Base-by-base conservation (phyloP, 2,329 filamentous ascomycete species). In the Penicillium sp. region DNA sequence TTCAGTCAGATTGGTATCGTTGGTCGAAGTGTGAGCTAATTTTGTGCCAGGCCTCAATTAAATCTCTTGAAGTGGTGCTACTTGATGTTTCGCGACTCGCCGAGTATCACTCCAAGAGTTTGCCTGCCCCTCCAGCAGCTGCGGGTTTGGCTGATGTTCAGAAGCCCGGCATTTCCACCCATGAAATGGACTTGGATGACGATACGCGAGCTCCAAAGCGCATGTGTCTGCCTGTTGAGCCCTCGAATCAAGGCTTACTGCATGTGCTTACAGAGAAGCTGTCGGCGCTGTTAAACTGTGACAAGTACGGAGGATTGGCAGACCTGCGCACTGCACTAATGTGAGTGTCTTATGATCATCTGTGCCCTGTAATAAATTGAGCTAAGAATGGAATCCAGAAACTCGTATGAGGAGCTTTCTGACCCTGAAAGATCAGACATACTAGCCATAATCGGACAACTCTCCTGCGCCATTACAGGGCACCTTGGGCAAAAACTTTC, bases 381-480 rank as follows among this genome's bases (percentile, higher is more conserved):
- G 10, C 39, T 41, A 41, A 22, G 11, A 41, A 3, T 10, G n/a
- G 39, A 41, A 22, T 14, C 1, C 67, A 77, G 78, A 55, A 56
- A 67, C 57, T 68, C 68, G 22, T 86, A 86, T 65, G 64, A 77
- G 13, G 67, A 71, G 14, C 70, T 85, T 5, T 63, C 77, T 16
- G 82, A 86, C 57, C 57, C 73, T 8, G 74, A 80, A 24, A 82
- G 84, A 66, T 84, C 81, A 62, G 77, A 78, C 33, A 73, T 80
- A 9, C 74, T 90, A 41, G 75, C 84, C 37, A 69, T 81, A 11
- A 68, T 91, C 14, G 84, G 86, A 3, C 80, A 79, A 48, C 70
- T 86, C 48, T 77, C 83, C 19, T 90, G 87, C 68, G 82, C 81
- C 16, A 75, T 78, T 14, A 80, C 83, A 55, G 75, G 77, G 31